Conservation (phyloP, 805 yeast genomes). For the Candida bentonensis region DNA sequence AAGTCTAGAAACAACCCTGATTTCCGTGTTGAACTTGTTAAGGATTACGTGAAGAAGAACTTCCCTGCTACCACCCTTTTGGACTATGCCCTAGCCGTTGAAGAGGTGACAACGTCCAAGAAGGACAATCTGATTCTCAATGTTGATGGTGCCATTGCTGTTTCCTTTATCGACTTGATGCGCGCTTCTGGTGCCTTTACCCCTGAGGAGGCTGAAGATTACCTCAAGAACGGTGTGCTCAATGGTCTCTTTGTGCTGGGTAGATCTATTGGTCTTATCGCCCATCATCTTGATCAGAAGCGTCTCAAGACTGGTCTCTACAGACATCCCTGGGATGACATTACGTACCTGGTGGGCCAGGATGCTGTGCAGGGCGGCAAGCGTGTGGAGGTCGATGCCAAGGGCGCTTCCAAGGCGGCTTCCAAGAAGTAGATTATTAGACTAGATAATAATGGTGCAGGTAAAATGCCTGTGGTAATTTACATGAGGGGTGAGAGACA, state of each 20-base stretch:
- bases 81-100: slow-evolving; percentile 34
- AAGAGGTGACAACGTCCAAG: slow-evolving; percentile 35
- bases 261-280: slow-evolving; percentile 32
- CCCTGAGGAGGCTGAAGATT: slow-evolving; percentile 31
- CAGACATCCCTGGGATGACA: slow-evolving; percentile 36
- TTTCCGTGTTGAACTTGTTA: slow-evolving; percentile 33
- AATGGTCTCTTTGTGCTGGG: slow-evolving; percentile 33
- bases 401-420: slow-evolving; percentile 17
- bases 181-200: slow-evolving; percentile 31
- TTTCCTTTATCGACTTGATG: slow-evolving; percentile 29
- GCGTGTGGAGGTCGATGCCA: slow-evolving; percentile 25
- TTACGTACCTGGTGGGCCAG: slow-evolving; percentile 28
- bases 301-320: slow-evolving; percentile 31
- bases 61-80: slow-evolving; percentile 29
- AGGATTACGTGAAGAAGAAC: slow-evolving; percentile 30
- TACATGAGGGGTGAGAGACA: too few relatives aligned
- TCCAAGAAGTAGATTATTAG: neutral
- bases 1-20: slow-evolving; percentile 35
- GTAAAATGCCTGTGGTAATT: too few relatives aligned
- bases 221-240: slow-evolving; percentile 31
- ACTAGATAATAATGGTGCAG: neutral
- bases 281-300: slow-evolving; percentile 34
- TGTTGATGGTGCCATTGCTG: slow-evolving; percentile 34
- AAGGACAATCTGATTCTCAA: slow-evolving; percentile 32
- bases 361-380: slow-evolving; percentile 20